Evolutionary conservation across 1,284 basidiomycete species (phyloP), one percentile per base, ranked within the genome.

Genomic region (Cryptococcus hybrid): DNA sequence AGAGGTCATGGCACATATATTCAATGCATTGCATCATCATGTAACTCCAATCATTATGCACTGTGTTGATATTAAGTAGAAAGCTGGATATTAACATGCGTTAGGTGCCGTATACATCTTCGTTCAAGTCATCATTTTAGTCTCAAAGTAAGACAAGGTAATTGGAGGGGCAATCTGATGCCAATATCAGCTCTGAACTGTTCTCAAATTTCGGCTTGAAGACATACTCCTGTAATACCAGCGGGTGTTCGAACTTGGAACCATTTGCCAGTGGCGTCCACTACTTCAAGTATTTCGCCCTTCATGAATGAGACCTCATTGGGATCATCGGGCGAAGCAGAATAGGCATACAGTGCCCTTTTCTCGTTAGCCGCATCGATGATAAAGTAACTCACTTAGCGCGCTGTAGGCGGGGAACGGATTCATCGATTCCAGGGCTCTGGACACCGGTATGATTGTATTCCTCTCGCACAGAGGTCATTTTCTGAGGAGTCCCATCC

Each of bases 261-360:
- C 91, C 91, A 94, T 77, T 93, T 93, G 54, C 91, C 92, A n/a
- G 69, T 71, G 76, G 91, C 94, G 79, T 99, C 96, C 53, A 95
- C 79, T 62, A 99, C 90, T 58, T 98, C 93, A 63, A 99, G 84
- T 45, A 93, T 83, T 73, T 99, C 95, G 53, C 92, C 92, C 77
- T 98, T 98, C 56, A 81, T 75, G 77, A 99, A 98, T 47, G 90
- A 90, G 51, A 99, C 90, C 79, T 99, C 96, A 71, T 92, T 96
- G 7, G 94, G 91, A 78, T 99, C 95, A 63, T 98, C 93, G 15
- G 90, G 82, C 7, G 88, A 92, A 37, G 94, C 95, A 58, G 85
- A 86, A 81, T 99, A 93, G 88, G 77, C 58, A 54, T 63, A 77
- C 60, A 70, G 66, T 12, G 70, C 74, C 62, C 73, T 77, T 37